These are phyloP conservation scores for Venturia carpophila DNA, from an alignment of 2,329 filamentous ascomycete species.

Conservation along the genomic window DNA sequence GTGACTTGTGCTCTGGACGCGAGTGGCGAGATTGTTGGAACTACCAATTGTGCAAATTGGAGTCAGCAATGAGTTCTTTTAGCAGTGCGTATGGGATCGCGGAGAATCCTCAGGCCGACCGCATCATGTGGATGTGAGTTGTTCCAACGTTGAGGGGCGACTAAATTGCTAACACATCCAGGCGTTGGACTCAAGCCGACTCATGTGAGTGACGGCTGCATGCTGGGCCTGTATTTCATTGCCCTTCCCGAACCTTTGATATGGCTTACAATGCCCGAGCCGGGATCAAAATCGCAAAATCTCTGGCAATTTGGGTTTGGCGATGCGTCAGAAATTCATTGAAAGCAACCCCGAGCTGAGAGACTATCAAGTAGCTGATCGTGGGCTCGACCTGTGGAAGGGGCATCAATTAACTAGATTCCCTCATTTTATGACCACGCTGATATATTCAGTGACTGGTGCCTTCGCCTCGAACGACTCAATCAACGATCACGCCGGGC, in stretches of 20 bases:
- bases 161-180: neutral
- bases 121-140: constrained; percentile 29
- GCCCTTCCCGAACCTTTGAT: too few relatives aligned
- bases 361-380: too few relatives aligned
- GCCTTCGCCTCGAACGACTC: constrained; percentile 37
- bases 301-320: too few relatives aligned
- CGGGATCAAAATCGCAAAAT: too few relatives aligned
- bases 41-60: constrained; percentile 47
- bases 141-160: neutral
- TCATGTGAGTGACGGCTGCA: neutral
- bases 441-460: constrained; percentile 35
- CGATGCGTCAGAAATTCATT: too few relatives aligned
- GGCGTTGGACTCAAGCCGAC: constrained; percentile 36
- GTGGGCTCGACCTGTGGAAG: too few relatives aligned
- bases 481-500: constrained; percentile 38
- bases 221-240: too few relatives aligned
- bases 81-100: constrained; percentile 37
- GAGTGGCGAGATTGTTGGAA: constrained; percentile 44
- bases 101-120: constrained; percentile 37
- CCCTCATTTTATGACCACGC: neutral
- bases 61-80: constrained; percentile 43
- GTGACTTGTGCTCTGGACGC: constrained; percentile 45
- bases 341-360: too few relatives aligned
- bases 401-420: too few relatives aligned
- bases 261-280: too few relatives aligned